Evolutionary conservation across 2,329 filamentous ascomycete species (phyloP).

Genomic region (Colletotrichum tropicicola): DNA sequence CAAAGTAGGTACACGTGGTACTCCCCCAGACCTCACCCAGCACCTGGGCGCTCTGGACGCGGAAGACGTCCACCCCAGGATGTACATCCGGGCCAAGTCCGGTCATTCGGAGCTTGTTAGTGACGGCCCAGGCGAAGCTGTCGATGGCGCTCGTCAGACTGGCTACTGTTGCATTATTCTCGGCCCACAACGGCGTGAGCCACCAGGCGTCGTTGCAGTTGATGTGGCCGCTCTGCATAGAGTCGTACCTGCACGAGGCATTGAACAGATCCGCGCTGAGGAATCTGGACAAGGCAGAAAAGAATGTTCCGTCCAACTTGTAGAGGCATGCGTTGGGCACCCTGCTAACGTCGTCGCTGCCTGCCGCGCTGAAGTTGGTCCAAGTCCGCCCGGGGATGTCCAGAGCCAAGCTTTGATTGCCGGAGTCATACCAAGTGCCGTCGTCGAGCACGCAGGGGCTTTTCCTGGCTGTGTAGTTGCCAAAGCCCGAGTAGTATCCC

Average conservation of each 20-base stretch:
- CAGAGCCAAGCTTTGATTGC: not conserved
- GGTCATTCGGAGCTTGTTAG: conserved; percentile 25
- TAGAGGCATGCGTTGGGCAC: conserved; percentile 20
- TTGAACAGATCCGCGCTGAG: not conserved
- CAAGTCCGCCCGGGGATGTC: not conserved
- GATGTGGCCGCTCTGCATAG: conserved; percentile 23
- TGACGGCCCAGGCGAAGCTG: conserved; percentile 17
- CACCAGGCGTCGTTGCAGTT: conserved; percentile 19
- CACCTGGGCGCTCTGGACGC: not conserved
- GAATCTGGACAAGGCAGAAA: not conserved
- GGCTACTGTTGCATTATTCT: conserved; percentile 16
- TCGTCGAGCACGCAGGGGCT: conserved; percentile 14
- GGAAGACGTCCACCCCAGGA: not conserved
- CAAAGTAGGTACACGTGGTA: conserved; percentile 16
- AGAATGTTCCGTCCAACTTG: conserved; percentile 19
- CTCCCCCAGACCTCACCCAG: conserved; percentile 6
- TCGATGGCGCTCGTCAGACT: conserved; percentile 7
- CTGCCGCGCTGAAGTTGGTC: conserved; percentile 1
- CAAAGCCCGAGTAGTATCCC: not conserved
- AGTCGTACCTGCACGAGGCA: conserved; percentile 7
- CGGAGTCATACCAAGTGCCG: conserved; percentile 8
- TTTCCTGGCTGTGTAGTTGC: conserved; percentile 14
- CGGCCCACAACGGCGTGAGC: conserved; percentile 18
- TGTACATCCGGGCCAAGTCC: not conserved
- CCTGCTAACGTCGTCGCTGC: not conserved